Evolutionary conservation across 805 yeast genomes (phyloP).

Genomic region (Debaryomyces prosopidis): DNA sequence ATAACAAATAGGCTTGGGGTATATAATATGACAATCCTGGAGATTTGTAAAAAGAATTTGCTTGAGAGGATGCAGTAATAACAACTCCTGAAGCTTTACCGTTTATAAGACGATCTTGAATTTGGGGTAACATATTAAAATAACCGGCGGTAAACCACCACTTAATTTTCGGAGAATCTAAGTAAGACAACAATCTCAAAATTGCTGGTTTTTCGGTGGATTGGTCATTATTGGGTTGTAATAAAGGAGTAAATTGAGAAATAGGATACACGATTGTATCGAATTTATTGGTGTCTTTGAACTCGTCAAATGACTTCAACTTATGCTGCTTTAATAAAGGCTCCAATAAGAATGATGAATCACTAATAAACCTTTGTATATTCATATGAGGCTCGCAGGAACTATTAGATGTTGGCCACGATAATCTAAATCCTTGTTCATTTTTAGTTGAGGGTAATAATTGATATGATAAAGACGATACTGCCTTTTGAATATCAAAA

Average conservation of each 20-base stretch:
- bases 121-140: constrained; percentile 83
- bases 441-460: constrained; percentile 45
- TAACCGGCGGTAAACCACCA: constrained; percentile 97
- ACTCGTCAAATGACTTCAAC: constrained; percentile 30
- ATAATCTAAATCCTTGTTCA: constrained; percentile 52
- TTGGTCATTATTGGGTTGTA: constrained; percentile 51
- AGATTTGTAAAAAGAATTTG: constrained; percentile 89
- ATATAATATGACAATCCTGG: constrained; percentile 76
- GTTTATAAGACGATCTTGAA: constrained; percentile 56
- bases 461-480: constrained; percentile 71
- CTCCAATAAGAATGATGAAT: constrained; percentile 55
- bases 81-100: constrained; percentile 66
- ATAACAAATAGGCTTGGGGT: constrained; percentile 83
- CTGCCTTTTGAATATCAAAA: constrained; percentile 63
- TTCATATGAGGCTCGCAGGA: constrained; percentile 68
- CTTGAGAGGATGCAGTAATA: constrained; percentile 89
- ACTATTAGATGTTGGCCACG: constrained; percentile 73
- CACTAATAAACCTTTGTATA: constrained; percentile 50
- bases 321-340: constrained; percentile 56
- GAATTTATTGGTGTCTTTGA: constrained; percentile 32
- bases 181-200: constrained; percentile 56
- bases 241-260: constrained; percentile 85
- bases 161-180: constrained; percentile 53
- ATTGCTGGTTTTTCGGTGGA: constrained; percentile 85
- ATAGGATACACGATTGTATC: constrained; percentile 84